Conservation (phyloP, 2,329 filamentous ascomycete species). For the Ophiostoma piceae region DNA sequence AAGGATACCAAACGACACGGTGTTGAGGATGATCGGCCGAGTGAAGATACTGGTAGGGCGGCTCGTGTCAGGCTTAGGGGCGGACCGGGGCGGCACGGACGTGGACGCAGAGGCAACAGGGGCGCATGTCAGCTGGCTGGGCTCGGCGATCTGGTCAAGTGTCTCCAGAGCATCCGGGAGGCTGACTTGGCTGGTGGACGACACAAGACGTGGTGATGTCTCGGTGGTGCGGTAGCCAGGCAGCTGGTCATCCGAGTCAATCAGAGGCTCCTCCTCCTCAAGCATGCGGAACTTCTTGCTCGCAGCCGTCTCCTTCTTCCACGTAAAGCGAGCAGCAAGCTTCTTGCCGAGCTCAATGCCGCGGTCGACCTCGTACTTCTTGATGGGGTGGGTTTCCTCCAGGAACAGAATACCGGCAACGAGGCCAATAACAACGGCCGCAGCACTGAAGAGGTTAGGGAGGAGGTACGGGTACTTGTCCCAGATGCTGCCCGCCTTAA, state of each 20-base stretch:
- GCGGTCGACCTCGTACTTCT: constrained; percentile 68
- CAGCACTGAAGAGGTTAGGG: constrained; percentile 83
- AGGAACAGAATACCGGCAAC: constrained; percentile 77
- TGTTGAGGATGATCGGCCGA: constrained; percentile 77
- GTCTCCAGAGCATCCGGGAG: constrained; percentile 33
- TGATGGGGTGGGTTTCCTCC: constrained; percentile 86
- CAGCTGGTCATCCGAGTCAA: constrained; percentile 56
- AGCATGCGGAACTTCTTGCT: constrained; percentile 32
- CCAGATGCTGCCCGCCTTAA: constrained; percentile 69
- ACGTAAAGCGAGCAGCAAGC: constrained; percentile 48
- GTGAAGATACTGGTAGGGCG: constrained; percentile 59
- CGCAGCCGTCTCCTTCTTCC: constrained; percentile 28
- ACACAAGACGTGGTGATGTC: constrained; percentile 29
- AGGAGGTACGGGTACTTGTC: constrained; percentile 84
- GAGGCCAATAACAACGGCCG: constrained; percentile 70
- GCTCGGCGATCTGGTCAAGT: constrained; percentile 31
- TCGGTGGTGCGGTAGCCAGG: constrained; percentile 64
- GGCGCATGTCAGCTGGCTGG: neutral
- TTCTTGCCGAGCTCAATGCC: constrained; percentile 72
- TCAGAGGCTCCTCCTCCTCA: constrained; percentile 56
- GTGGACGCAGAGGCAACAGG: neutral
- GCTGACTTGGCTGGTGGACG: constrained; percentile 29
- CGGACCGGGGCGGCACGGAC: neutral
- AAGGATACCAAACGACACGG: constrained; percentile 83
- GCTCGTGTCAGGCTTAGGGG: constrained; percentile 22